A percentile compares a stretch with the other conserved stretches of the same genome.
Conservation (phyloP, 768 basidiomycete genomes). For the Tylopilus subfusipes region DNA sequence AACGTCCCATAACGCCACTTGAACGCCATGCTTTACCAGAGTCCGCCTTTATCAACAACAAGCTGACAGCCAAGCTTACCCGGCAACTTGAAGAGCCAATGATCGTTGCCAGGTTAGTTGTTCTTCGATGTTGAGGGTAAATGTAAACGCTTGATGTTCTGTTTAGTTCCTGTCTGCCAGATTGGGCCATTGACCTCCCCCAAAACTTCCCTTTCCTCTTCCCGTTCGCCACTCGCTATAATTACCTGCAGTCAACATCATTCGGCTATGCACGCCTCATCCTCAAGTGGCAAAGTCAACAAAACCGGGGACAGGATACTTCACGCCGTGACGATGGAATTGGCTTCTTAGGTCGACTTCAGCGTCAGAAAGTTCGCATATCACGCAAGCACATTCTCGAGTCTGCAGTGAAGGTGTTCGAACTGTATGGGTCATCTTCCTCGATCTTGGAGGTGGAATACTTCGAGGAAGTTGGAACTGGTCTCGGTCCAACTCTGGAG, state of each 20-base stretch:
- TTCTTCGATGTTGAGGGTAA: not conserved
- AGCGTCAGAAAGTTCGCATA: conserved; percentile 95
- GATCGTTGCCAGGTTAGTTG: conserved; percentile 89
- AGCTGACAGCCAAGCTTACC: conserved; percentile 95
- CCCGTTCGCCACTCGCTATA: conserved; percentile 96
- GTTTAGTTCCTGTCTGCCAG: conserved; percentile 85
- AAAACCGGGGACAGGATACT: conserved; percentile 71
- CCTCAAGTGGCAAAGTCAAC: conserved; percentile 90
- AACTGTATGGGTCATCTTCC: conserved; percentile 91
- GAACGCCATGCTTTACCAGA: conserved; percentile 66
- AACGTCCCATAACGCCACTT: conserved; percentile 46
- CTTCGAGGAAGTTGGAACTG: conserved; percentile 98
- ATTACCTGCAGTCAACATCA: conserved; percentile 95
- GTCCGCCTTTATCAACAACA: conserved; percentile 93
- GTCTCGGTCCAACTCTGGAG: conserved; percentile 94
- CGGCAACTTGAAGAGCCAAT: conserved; percentile 96
- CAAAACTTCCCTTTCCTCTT: conserved; percentile 98
- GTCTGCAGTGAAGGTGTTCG: conserved; percentile 94
- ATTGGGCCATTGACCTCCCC: conserved; percentile 95
- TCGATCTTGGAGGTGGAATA: conserved; percentile 97
- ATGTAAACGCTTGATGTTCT: conserved; percentile 1
- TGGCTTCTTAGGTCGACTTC: conserved; percentile 86
- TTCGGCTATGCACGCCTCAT: conserved; percentile 97
- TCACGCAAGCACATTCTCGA: conserved; percentile 93
- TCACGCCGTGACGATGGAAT: conserved; percentile 87